Conservation (phyloP, 192 early-diverging fungal species). For the Rhizoclosmatium sp. region DNA sequence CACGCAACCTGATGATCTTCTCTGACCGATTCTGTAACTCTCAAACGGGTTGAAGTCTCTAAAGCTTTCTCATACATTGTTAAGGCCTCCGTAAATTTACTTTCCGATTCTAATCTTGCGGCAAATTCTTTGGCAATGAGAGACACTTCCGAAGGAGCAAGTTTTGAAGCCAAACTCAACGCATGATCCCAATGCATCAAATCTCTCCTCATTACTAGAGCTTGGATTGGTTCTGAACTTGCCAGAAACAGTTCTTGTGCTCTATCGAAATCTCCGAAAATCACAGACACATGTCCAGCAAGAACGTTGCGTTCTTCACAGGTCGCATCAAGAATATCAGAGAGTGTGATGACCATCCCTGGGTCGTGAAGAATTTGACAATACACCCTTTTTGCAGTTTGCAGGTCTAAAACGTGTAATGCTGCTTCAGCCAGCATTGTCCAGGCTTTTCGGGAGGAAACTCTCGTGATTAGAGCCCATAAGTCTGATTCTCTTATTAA, state of each 20-base stretch:
- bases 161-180: conserved; percentile 49
- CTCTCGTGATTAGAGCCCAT: conserved; percentile 41
- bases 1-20: conserved; percentile 58
- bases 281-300: conserved; percentile 53
- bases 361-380: conserved; percentile 56
- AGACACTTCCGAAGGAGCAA: conserved; percentile 54
- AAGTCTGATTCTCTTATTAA: conserved; percentile 37
- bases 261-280: conserved; percentile 53
- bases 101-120: conserved; percentile 54
- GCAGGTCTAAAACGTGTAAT: conserved; percentile 51
- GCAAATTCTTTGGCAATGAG: conserved; percentile 63
- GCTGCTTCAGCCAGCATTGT: conserved; percentile 55
- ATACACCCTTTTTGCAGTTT: conserved; percentile 59
- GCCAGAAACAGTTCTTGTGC: conserved; percentile 60
- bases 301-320: conserved; percentile 55
- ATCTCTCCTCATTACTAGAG: conserved; percentile 53
- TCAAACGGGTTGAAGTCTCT: conserved; percentile 34
- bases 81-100: conserved; percentile 55
- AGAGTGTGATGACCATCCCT: conserved; percentile 56
- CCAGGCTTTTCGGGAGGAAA: conserved; percentile 52
- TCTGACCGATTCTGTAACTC: conserved; percentile 20
- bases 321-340: conserved; percentile 38
- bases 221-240: conserved; percentile 51
- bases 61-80: conserved; percentile 62
- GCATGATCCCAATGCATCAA: conserved; percentile 65